Evolutionary conservation across 495 filamentous ascomycete species (phyloP), one percentile per base, ranked within the genome.

Genomic region (Glonium stellatum): DNA sequence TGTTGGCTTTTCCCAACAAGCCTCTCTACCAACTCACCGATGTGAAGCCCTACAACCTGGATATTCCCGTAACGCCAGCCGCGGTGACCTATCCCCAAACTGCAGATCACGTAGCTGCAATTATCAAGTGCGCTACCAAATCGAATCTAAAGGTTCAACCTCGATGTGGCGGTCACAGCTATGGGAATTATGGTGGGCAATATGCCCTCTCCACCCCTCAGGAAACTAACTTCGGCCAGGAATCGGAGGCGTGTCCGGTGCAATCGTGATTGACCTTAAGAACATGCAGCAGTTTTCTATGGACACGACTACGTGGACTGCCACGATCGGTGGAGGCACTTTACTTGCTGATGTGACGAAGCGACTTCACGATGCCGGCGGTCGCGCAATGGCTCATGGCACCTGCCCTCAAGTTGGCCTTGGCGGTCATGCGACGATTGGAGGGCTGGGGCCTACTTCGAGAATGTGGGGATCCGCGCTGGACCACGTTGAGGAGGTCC

Each of bases 391-490:
- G 68, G 63, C 68, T 15, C 66, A 70, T 39, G 68, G 68, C 22
- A 69, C 66, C 23, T 70, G 68, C 42, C 66, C 68, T 0, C 63
- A 69, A 46, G 66, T 69, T 42, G 68, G 66, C 10, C 64, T 69
- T 25, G 68, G 68, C 12, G 68, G 68, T 11, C 68, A 70, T 44
- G 66, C 66, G 9, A 70, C 68, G 11, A 80, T 82, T 63, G 80
- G 79, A 47, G 80, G 80, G 19, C 67, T 82, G 0, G 80, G 80
- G 0, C 78, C 79, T 19, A 75, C 76, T 59, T 81, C 79, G 4
- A 73, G 80, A 52, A 81, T 82, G 79, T 83, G 79, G 79, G 79
- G 80, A 23, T 67, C 73, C 1, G 73, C 73, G 15, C 68, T 83
- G 13, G 80, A 82, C 51, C 79, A 82, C 36, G 72, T 82, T 35